Base-by-base conservation (phyloP, 129 eudicot species). In the Pulicaria dysenterica region DNA sequence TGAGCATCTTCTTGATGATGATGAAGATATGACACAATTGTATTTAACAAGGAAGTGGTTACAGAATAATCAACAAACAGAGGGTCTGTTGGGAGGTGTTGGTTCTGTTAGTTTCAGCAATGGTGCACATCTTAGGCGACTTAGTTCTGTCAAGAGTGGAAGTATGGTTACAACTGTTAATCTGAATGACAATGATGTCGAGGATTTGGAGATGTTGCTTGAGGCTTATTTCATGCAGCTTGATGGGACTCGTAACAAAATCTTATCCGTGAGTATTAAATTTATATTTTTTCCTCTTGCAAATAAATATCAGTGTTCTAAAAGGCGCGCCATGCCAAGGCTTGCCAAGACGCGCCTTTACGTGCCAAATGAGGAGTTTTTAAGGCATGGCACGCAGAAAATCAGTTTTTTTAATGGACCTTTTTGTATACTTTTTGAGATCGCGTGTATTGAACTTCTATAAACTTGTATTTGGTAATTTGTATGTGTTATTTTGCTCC, bases 161-260 rank as follows among this genome's bases (percentile, higher is more conserved):
- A 90, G 99, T 85, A 68, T 88, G 53, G 47, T 86, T 62, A 82
- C 90, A 9, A 90, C 89, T 82, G 89, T 79, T 69, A 82, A 88
- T 81, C 59, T 70, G 19, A 74, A 88, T 64, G 94, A 88, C 64
- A 31, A 77, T 58, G 97, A 95, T 16, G 97, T 95, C 47, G 99
- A 95, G 79, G 99, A 95, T 87, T 83, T 95, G 42, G 99, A 95
- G 77, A 95, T 95, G 99, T 86, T 95, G 85, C 89, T 95, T 7
- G 99, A 95, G 82, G 99, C 99, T 67, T 95, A 95, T 83, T 95
- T 95, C 86, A 87, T 90, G 99, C 99, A 95, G 62, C 80, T 95
- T 80, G 99, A 95, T 83, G 99, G 99, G 49, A 95, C 92, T 37
- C 96, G 99, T 59, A 95, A 95, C 88, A 95, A 95, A 75, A 95